Base-by-base conservation (phyloP, 2,329 filamentous ascomycete species). In the Ophiostoma montium region DNA sequence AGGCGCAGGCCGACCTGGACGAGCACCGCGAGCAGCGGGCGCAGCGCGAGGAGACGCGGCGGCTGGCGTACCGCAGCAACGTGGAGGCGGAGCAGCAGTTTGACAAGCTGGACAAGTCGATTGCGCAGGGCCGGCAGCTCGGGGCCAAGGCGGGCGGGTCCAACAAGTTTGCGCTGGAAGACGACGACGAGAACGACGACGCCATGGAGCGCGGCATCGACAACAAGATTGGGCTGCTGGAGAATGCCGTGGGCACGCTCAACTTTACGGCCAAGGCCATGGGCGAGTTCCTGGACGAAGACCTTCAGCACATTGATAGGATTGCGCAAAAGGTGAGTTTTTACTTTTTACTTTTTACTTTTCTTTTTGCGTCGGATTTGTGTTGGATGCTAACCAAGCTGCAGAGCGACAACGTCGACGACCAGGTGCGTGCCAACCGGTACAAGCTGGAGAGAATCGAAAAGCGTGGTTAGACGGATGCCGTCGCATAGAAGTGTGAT, bases 361-460 rank as follows among this genome's bases (percentile, higher is more conserved):
- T 35, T 6, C 16, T 3, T 2, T n/a, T n/a, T n/a, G n/a, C n/a
- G n/a, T n/a, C n/a, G n/a, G n/a, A n/a, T n/a, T n/a, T n/a, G n/a
- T n/a, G n/a, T n/a, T n/a, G n/a, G 15, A 11, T 31, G 16, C 39
- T 42, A 31, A 42, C 39, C n/a, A 16, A 15, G 13, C 13, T 30
- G 19, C 63, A 86, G 86, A 90, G 82, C 66, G 87, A 94, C 62
- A 75, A 72, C 57, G 85, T 94, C 57, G 84, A 88, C 63, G 84
- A 90, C 56, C 77, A 84, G 60, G 85, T 90, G 58, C 78, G 79
- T 9, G 51, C 49, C 42, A 57, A 57, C 52, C 46, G 78, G 51
- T 79, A 86, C 75, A 89, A 89, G 32, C 53, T 57, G 21, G 52
- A 58, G 45, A 43, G 39, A 15, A 55, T 54, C 46, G 51, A 52